Evolutionary conservation across 257 asterid species (phyloP), one percentile per base, ranked within the genome.

Genomic region (Cinchona pubescens): DNA sequence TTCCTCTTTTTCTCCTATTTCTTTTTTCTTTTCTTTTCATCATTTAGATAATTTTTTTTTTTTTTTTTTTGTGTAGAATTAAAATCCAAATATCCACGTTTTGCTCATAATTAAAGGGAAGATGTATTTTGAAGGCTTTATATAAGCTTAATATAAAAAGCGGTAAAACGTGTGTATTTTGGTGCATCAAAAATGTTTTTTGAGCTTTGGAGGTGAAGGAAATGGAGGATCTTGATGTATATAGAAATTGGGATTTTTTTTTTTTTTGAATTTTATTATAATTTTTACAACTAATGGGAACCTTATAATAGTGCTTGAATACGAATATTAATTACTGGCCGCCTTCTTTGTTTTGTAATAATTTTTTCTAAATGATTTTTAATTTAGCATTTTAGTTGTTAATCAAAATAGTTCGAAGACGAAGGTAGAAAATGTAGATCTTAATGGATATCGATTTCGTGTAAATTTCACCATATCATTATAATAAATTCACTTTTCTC

Each of bases 121-220:
- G 10, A 72, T 25, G 53, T 59, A 38, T 64, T 79, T 58, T 76
- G 60, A 4, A 34, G 71, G 61, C 58, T 82, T 71, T 62, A n/a
- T 38, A 38, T 5, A 38, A 46, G 76, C 65, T 63, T 43, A 3
- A 35, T 64, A 49, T 23, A 61, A 40, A 61, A 40, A 34, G 79
- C 83, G 84, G 85, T 76, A 91, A 91, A 91, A 93, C 89, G 91
- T 86, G 87, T 87, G 91, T 90, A 90, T 90, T 92, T 92, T 88
- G 97, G 96, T 78, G 80, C 67, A 76, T 71, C 61, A n/a, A 80
- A 62, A 65, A 43, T 10, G 37, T 35, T 37, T 23, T 70, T 69
- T 73, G 40, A 80, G 75, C 46, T 62, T 67, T 23, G 69, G 69
- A 73, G 61, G 58, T 72, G 79, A 77, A 82, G 79, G 65, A 60